These are phyloP conservation scores for Saturnispora saitoi DNA, from an alignment of 805 yeast genomes.

Conservation along the genomic window DNA sequence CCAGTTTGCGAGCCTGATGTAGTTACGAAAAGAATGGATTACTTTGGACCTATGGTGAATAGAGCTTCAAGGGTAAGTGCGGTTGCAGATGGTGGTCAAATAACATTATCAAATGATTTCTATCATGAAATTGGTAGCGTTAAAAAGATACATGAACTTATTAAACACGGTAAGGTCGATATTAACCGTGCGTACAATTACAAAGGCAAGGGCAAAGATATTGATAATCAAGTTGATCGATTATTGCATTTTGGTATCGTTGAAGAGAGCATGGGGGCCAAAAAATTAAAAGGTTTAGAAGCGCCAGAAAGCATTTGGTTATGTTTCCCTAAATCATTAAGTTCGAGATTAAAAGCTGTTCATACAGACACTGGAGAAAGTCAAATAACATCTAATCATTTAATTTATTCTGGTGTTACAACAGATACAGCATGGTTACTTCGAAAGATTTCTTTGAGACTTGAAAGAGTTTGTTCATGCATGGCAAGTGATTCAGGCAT, in stretches of 20 bases:
- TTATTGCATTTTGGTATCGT: conserved; percentile 64
- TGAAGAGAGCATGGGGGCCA: conserved; percentile 68
- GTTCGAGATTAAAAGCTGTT: conserved; percentile 45
- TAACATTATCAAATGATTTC: conserved; percentile 77
- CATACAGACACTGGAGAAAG: conserved; percentile 24
- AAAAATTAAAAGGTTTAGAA: conserved; percentile 88
- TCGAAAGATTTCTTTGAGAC: conserved; percentile 43
- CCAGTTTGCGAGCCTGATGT: conserved; percentile 95
- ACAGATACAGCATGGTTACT: conserved; percentile 29
- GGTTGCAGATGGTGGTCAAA: conserved; percentile 98
- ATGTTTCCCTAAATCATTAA: conserved; percentile 60
- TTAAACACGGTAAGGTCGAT: conserved; percentile 26
- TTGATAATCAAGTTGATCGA: conserved; percentile 57
- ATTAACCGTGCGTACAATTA: conserved; percentile 37
- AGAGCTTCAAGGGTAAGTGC: conserved; percentile 89
- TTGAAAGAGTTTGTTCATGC: conserved; percentile 50
- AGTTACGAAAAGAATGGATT: conserved; percentile 95
- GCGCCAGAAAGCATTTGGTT: conserved; percentile 81
- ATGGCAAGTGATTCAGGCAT: conserved; percentile 35
- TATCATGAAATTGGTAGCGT: conserved; percentile 60
- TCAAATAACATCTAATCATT: conserved; percentile 20
- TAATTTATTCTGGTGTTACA: conserved; percentile 25
- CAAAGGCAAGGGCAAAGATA: conserved; percentile 27
- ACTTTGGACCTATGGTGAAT: conserved; percentile 97
- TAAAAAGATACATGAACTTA: conserved; percentile 37